Evolutionary conservation across 139 green algal genomes (phyloP).

Genomic region (Spirogloea muscicola): DNA sequence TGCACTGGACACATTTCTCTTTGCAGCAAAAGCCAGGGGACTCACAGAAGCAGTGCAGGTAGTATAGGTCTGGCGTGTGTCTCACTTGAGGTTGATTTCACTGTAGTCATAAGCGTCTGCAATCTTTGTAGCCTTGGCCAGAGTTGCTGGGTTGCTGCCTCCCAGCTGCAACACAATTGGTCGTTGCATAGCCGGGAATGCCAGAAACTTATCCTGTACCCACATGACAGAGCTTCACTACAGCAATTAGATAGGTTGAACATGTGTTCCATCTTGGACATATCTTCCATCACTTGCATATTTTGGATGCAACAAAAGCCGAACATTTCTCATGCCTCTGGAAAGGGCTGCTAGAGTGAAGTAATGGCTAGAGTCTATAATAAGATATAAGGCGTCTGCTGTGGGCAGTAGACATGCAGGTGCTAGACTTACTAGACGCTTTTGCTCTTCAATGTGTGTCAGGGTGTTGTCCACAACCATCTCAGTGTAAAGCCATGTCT

Average conservation of each 20-base stretch:
- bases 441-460: slow-evolving; percentile 28
- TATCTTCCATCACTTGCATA: too few relatives aligned
- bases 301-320: too few relatives aligned
- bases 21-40: background rate
- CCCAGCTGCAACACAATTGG: slow-evolving; percentile 58
- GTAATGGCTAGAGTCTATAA: too few relatives aligned
- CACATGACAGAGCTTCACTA: too few relatives aligned
- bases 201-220: slow-evolving; percentile 43
- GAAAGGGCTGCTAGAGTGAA: too few relatives aligned
- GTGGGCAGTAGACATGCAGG: too few relatives aligned
- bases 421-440: too few relatives aligned
- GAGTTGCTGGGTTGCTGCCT: slow-evolving; percentile 44
- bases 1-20: background rate
- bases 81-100: slow-evolving; percentile 60
- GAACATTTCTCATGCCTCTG: too few relatives aligned
- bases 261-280: too few relatives aligned
- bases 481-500: slow-evolving; percentile 59
- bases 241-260: too few relatives aligned
- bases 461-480: slow-evolving; percentile 58
- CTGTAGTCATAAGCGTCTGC: slow-evolving; percentile 52
- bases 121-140: slow-evolving; percentile 42
- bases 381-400: too few relatives aligned
- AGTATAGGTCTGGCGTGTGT: background rate
- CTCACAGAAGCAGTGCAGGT: background rate
- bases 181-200: slow-evolving; percentile 28